Evolutionary conservation across 176 grass and related monocot genomes (phyloP), one percentile per base, ranked within the genome.

Genomic region (Metroxylon sagu): DNA sequence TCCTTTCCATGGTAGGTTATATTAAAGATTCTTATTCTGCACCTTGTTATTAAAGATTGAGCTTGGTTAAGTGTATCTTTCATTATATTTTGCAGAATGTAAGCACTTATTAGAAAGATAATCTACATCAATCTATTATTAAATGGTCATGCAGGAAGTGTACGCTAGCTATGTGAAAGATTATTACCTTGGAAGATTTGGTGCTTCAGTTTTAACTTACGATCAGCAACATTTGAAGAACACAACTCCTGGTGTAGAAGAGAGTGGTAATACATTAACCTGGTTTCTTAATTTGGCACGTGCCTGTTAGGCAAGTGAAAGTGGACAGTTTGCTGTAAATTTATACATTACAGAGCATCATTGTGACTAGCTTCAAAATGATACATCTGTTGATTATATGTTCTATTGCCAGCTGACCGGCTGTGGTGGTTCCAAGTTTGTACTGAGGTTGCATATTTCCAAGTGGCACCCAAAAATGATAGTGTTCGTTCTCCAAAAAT

Each of bases 371-470:
- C 48, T 4, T 43, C 48, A 14, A 53, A 29, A 82, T 54, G 25
- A 48, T 62, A 43, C 35, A 43, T 14, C 35, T 43, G 35, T 43
- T 43, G 35, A 18, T 62, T 53, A 49, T 18, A 18, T 69, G 57
- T 72, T 43, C 74, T 50, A 19, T 83, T 82, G 49, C 15, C 82
- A 96, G 91, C 66, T 85, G 71, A 69, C 31, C 55, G 91, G 16
- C 77, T 96, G 63, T 96, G 91, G 91, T 96, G 91, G 91, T 96
- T 87, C 77, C 91, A 96, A 75, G 91, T 96, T 77, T 90, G 91
- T 70, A 90, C 83, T 54, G 91, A 90, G 56, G 86, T 96, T 78
- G 91, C 91, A 54, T 96, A 85, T 74, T 96, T 96, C 61, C 91
- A 96, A 85, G 86, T 96, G 31, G 86, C 91, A 60, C 91, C 91